Percentiles rank a stretch among this genome's conserved stretches.
phyloP scores from a whole-genome alignment of 257 asterid genomes.

The Lithospermum erythrorhizon region DNA sequence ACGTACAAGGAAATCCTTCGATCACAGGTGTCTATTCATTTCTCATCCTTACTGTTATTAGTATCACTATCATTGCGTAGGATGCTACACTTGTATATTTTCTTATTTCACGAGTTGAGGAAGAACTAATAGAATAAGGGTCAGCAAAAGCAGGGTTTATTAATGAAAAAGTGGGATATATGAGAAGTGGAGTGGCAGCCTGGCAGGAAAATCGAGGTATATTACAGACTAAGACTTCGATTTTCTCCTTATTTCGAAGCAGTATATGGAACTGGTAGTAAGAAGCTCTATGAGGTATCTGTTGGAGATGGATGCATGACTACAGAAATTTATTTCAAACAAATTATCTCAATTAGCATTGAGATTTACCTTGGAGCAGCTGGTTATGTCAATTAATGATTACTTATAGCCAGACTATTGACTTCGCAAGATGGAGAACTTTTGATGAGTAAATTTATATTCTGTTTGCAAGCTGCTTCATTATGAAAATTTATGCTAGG shows the following conservation, averaged over 20 bases:
- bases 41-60: conserved; percentile 4
- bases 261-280: neutral
- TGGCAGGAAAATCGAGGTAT: neutral
- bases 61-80: neutral
- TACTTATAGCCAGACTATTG: neutral
- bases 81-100: neutral
- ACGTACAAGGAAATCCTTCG: conserved; percentile 89
- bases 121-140: neutral
- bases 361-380: neutral
- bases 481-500: neutral
- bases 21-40: conserved; percentile 48
- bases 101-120: neutral
- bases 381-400: neutral
- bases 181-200: no score
- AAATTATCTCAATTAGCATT: no score
- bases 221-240: neutral
- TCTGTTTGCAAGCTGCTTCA: neutral
- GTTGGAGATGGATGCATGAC: neutral
- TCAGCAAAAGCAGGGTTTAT: neutral
- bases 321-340: neutral
- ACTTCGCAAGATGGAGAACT: neutral
- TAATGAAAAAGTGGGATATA: neutral
- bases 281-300: neutral
- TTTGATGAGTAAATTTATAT: neutral
- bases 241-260: neutral